A percentile compares a stretch with the other conserved stretches of the same genome.
These are phyloP conservation scores for Zanthoxylum bungeanum DNA, from an alignment of 345 rosid species.

Conservation along the genomic window DNA sequence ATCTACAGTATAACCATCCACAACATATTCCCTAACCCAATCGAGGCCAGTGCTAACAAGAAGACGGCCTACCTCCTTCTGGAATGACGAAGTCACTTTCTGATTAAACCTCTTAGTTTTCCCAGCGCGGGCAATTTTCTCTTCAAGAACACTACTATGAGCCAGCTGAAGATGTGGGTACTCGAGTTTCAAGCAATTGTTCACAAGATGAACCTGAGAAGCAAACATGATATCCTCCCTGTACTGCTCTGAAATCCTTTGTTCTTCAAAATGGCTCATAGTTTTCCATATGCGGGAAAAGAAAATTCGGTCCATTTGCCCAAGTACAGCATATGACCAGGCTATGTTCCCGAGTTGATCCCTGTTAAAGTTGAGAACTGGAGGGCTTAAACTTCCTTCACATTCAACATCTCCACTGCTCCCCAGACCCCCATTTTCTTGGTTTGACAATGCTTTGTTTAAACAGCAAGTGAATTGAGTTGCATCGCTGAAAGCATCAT, in stretches of 20 bases:
- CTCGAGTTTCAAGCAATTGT: constrained; percentile 81
- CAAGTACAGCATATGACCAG: constrained; percentile 96
- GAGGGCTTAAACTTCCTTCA: constrained; percentile 30
- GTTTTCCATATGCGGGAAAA: constrained; percentile 67
- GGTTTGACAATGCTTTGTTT: constrained; percentile 18
- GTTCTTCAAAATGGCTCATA: constrained; percentile 58
- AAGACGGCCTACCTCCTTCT: constrained; percentile 86
- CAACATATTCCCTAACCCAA: constrained; percentile 68
- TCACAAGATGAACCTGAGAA: constrained; percentile 81
- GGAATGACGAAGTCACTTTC: constrained; percentile 82
- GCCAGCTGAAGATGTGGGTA: constrained; percentile 72
- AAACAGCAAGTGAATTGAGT: constrained; percentile 50
- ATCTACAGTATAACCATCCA: constrained; percentile 79
- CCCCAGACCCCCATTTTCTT: constrained; percentile 19
- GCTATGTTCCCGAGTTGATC: constrained; percentile 92
- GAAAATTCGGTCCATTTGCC: constrained; percentile 59
- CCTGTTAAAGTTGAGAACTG: constrained; percentile 57
- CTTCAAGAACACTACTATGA: constrained; percentile 52
- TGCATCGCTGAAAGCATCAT: constrained; percentile 44
- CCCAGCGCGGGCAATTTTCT: constrained; percentile 60
- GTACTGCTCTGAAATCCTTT: constrained; percentile 81
- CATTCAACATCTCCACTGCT: constrained; percentile 25
- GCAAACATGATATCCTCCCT: constrained; percentile 89
- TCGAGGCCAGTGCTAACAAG: constrained; percentile 84
- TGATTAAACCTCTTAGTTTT: constrained; percentile 82